Evolutionary conservation across 257 asterid species (phyloP), one percentile per base, ranked within the genome.

Genomic region (Thymus quinquecostatus): DNA sequence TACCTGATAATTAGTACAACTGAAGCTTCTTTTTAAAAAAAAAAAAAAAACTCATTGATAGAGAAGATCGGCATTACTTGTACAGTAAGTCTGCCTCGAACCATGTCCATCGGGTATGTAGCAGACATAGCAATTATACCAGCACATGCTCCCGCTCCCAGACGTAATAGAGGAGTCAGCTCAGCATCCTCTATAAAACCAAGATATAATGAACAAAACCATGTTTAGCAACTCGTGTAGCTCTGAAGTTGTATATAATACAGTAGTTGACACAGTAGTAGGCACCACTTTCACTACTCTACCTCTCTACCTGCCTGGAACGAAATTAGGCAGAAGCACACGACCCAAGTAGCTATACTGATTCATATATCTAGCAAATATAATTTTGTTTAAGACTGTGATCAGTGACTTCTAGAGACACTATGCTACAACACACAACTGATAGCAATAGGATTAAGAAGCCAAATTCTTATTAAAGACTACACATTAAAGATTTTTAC

Each of bases 81-180:
- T 51, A 94, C 98, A 64, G 98, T 94, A 72, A 94, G 64, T 79
- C 98, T 86, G 74, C 98, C 98, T 43, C 98, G 89, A 68, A 94
- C 98, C 98, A 94, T 91, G 87, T 94, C 98, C 97, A 94, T 85
- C 36, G 98, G 98, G 85, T 94, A 94, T 56, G 98, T 94, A 55
- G 98, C 98, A 69, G 98, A 94, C 98, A 91, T 94, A 83, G 97
- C 98, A 79, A 94, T 85, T 78, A 94, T 94, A 73, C 97, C 98
- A 81, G 98, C 98, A 86, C 96, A 89, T 72, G 98, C 98, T 78
- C 98, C 98, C 60, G 98, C 98, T 64, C 95, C 98, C 80, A 94
- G 86, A 65, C 98, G 96, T 73, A 93, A 65, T 71, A 91, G 71
- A 79, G 96, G 92, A 78, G 88, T 88, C 62, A 83, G 84, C 78